These are phyloP conservation scores for Urtica urens DNA, from an alignment of 306 rosid genomes.

Conservation along the genomic window DNA sequence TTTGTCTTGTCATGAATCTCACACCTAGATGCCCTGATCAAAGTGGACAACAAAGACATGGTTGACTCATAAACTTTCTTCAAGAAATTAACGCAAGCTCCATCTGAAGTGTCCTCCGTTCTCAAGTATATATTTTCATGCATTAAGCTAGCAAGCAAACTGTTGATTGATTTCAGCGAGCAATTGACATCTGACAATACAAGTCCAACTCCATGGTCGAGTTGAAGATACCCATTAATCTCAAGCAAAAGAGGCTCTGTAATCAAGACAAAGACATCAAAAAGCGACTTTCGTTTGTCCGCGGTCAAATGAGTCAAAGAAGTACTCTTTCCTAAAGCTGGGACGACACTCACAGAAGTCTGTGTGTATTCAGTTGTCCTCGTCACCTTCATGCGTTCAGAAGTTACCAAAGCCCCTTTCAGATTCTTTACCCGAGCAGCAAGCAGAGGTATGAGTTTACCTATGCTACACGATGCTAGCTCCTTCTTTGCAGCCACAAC, in stretches of 20 bases:
- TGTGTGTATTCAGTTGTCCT: slow-evolving; percentile 12
- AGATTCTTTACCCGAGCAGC: slow-evolving; percentile 40
- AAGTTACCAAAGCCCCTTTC: slow-evolving; percentile 31
- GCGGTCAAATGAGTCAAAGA: slow-evolving; percentile 27
- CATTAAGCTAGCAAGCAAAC: slow-evolving; percentile 57
- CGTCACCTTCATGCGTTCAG: slow-evolving; percentile 25
- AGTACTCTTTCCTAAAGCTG: slow-evolving; percentile 14
- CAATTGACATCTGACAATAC: slow-evolving; percentile 32
- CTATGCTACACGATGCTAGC: slow-evolving; percentile 50
- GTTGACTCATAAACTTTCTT: slow-evolving; percentile 45
- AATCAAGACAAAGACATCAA: slow-evolving; percentile 52
- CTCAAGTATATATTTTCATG: slow-evolving; percentile 65
- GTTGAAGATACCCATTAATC: slow-evolving; percentile 23
- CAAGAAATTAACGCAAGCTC: slow-evolving; percentile 61
- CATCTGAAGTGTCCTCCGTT: slow-evolving; percentile 69
- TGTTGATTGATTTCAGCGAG: slow-evolving; percentile 47
- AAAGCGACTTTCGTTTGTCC: slow-evolving; percentile 51
- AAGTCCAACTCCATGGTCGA: slow-evolving; percentile 24
- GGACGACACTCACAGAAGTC: slow-evolving; percentile 13
- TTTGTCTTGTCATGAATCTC: slow-evolving; percentile 20
- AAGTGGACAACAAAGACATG: slow-evolving; percentile 33
- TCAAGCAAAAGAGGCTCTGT: slow-evolving; percentile 71
- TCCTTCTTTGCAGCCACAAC: slow-evolving; percentile 39
- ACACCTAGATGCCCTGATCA: slow-evolving; percentile 28
- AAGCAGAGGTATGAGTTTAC: slow-evolving; percentile 49